phyloP scores from a whole-genome alignment of 768 basidiomycete genomes.

The Rhodosporidiobolus odoratus region DNA sequence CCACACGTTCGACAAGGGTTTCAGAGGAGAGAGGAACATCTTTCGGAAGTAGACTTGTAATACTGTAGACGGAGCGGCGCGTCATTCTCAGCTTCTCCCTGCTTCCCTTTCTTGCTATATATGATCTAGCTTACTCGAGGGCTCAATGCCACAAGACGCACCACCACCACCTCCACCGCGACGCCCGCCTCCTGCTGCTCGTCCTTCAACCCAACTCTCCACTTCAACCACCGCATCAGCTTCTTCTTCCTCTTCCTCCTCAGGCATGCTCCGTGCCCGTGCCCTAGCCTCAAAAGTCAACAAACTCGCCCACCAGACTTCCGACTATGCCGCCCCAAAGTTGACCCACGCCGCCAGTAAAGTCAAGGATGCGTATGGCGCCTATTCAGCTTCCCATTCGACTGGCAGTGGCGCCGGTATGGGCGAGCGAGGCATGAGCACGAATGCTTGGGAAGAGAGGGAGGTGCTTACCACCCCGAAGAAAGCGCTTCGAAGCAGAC shows the following conservation, averaged over 20 bases:
- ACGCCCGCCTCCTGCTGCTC: background rate
- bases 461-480: background rate
- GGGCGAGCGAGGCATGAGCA: no score
- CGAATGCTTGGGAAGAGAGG: background rate
- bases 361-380: background rate
- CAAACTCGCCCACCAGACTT: background rate
- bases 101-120: no score
- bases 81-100: no score
- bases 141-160: no score
- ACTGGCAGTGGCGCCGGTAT: no score
- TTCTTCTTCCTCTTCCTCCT: background rate
- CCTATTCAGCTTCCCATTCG: background rate
- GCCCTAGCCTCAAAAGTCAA: conserved; percentile 5
- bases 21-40: no score
- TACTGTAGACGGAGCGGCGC: no score
- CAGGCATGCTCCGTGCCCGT: background rate
- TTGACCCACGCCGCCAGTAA: background rate
- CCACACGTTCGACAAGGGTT: no score
- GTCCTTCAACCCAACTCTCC: no score
- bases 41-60: no score
- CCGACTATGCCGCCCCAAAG: background rate
- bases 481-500: background rate
- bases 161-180: background rate
- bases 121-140: no score
- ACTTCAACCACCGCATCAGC: background rate